Percentiles rank a stretch among this genome's conserved stretches.
These are phyloP conservation scores for Wickerhamiella cacticola DNA, from an alignment of 805 yeast species.

Conservation along the genomic window DNA sequence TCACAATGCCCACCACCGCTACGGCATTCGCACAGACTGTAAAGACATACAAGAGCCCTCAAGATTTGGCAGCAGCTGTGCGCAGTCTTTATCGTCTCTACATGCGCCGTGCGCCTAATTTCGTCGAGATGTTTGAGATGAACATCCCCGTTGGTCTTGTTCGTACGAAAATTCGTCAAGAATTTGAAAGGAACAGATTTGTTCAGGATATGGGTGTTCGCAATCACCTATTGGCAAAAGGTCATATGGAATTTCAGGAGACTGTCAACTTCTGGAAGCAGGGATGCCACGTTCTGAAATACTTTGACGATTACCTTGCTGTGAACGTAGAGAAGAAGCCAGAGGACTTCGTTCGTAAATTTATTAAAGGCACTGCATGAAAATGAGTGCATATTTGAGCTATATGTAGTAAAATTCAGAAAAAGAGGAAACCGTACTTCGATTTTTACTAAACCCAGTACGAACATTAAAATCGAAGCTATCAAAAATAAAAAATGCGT, in stretches of 20 bases:
- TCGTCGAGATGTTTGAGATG: conserved; percentile 35
- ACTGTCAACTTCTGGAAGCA: conserved; percentile 84
- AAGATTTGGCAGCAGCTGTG: conserved; percentile 52
- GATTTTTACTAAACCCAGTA: too few species aligned
- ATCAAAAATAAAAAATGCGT: conserved; percentile 12
- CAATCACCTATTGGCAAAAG: conserved; percentile 65
- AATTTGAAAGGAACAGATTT: conserved; percentile 74
- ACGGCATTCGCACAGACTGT: conserved; percentile 80
- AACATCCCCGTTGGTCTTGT: conserved; percentile 61
- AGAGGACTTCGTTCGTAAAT: conserved; percentile 57
- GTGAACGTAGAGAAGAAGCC: conserved; percentile 41
- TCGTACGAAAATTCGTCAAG: conserved; percentile 77
- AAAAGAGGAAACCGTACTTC: too few species aligned
- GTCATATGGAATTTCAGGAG: conserved; percentile 86
- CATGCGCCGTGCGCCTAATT: conserved; percentile 34
- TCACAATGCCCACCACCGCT: conserved; percentile 47
- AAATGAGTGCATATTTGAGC: not conserved
- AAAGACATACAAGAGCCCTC: conserved; percentile 46
- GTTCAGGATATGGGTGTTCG: conserved; percentile 52
- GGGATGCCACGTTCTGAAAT: conserved; percentile 70
- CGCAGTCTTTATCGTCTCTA: conserved; percentile 62
- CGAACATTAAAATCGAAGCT: too few species aligned
- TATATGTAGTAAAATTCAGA: too few species aligned
- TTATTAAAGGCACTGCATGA: conserved; percentile 31
- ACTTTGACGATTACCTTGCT: conserved; percentile 55